Percentiles rank a stretch among this genome's conserved stretches.
Evolutionary conservation across 1,284 basidiomycete genomes (phyloP).

Genomic region (Leccinum solheimii): DNA sequence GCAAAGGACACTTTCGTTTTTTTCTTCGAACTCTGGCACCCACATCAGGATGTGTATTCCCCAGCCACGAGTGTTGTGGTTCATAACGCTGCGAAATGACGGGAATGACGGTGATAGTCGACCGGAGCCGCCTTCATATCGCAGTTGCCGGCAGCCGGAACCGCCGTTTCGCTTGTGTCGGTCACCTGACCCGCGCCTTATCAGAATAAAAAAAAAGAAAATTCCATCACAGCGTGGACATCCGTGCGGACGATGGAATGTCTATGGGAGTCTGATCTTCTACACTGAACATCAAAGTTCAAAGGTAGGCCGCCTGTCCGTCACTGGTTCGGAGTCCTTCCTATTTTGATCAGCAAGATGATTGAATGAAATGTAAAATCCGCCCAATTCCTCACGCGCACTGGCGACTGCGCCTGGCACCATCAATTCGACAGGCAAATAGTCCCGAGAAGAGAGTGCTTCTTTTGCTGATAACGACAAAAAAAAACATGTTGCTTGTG

Average conservation of each 20-base stretch:
- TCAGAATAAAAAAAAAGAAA: background rate
- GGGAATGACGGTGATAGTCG: background rate
- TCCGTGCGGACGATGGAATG: background rate
- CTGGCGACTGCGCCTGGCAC: background rate
- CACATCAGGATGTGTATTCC: background rate
- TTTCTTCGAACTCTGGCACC: background rate
- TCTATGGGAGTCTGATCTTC: slow-evolving; percentile 1
- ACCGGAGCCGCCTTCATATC: slow-evolving; percentile 21
- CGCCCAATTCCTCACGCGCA: background rate
- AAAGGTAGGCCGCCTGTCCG: background rate
- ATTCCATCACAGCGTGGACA: background rate
- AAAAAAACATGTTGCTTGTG: background rate
- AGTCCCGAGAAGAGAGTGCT: background rate
- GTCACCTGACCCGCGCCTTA: background rate
- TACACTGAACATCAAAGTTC: background rate
- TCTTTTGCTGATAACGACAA: background rate
- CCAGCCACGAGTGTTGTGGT: background rate
- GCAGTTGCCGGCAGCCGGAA: slow-evolving; percentile 14
- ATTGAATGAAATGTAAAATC: background rate
- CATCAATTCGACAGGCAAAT: background rate
- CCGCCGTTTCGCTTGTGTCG: background rate
- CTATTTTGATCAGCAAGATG: background rate
- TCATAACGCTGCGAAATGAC: background rate
- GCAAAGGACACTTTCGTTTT: slow-evolving; percentile 2
- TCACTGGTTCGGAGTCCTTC: background rate